Conservation (phyloP, 2,329 filamentous ascomycete species). For the Fusarium sulawesiense region DNA sequence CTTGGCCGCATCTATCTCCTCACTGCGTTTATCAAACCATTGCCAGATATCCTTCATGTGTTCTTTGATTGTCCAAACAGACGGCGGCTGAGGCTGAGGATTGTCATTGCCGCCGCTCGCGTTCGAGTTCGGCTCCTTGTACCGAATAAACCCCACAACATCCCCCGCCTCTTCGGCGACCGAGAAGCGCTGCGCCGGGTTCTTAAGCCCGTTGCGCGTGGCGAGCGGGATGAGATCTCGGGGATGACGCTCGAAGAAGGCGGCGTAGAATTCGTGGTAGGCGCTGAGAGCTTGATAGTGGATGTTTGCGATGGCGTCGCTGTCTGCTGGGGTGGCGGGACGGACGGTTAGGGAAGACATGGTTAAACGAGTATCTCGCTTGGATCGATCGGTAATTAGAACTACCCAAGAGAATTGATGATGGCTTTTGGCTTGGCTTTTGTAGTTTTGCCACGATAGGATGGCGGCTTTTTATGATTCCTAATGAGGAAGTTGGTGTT, state of each 20-base stretch:
- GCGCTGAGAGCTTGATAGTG: slow-evolving; percentile 33
- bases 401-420: not conserved
- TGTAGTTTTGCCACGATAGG: not conserved
- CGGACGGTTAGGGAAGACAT: slow-evolving; percentile 35
- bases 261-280: slow-evolving; percentile 41
- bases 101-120: slow-evolving; percentile 1
- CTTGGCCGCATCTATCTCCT: slow-evolving; percentile 33
- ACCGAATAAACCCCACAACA: slow-evolving; percentile 37
- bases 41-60: slow-evolving; percentile 39
- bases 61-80: slow-evolving; percentile 28
- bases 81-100: not conserved
- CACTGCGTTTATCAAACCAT: slow-evolving; percentile 26
- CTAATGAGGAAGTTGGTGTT: slow-evolving; percentile 34
- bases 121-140: slow-evolving; percentile 29
- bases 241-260: slow-evolving; percentile 37
- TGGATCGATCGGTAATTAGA: not conserved
- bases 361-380: not conserved
- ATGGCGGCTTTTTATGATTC: slow-evolving; percentile 2
- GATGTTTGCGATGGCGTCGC: slow-evolving; percentile 31
- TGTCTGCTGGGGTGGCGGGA: slow-evolving; percentile 32
- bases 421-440: slow-evolving; percentile 6
- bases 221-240: slow-evolving; percentile 30
- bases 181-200: slow-evolving; percentile 25
- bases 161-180: slow-evolving; percentile 32
- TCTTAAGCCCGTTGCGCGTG: slow-evolving; percentile 26